Conservation (phyloP, 768 basidiomycete species). For the Boletellus emodensis region DNA sequence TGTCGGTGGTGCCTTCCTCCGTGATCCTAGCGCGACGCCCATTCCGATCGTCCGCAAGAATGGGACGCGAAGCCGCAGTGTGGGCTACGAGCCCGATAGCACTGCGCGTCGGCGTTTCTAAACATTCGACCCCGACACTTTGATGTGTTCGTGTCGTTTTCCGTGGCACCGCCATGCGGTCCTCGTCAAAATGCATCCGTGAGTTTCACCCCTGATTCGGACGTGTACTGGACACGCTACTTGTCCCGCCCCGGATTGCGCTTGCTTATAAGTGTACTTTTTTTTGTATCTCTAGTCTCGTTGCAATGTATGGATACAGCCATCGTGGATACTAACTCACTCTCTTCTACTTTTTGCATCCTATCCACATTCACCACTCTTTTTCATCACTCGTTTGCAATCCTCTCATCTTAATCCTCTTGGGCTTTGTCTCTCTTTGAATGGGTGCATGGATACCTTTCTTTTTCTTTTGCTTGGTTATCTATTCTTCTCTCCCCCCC, state of each 20-base stretch:
- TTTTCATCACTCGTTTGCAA: neutral
- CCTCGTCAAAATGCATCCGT: slow-evolving; percentile 5
- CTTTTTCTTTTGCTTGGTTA: no score
- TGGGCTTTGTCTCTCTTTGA: no score
- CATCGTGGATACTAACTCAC: slow-evolving; percentile 8
- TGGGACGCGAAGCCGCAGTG: slow-evolving; percentile 27
- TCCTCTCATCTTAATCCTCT: no score
- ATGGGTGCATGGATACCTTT: no score
- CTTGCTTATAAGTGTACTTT: slow-evolving; percentile 14
- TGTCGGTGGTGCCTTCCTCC: slow-evolving; percentile 21
- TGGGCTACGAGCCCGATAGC: slow-evolving; percentile 18
- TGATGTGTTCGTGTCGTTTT: neutral
- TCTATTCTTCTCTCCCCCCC: no score
- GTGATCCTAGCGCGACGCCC: slow-evolving; percentile 26
- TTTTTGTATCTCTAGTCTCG: slow-evolving; percentile 16
- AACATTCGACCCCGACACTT: neutral
- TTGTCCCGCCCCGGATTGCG: neutral
- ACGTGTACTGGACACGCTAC: neutral
- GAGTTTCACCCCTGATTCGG: slow-evolving; percentile 14
- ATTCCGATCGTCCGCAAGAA: slow-evolving; percentile 19
- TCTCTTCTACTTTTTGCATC: neutral
- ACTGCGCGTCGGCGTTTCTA: slow-evolving; percentile 15
- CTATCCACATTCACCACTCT: neutral
- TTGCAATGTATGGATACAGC: neutral
- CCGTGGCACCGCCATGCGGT: neutral